Evolutionary conservation across 148 eudicot species (phyloP), one percentile per base, ranked within the genome.

Genomic region (Cornus suecica): DNA sequence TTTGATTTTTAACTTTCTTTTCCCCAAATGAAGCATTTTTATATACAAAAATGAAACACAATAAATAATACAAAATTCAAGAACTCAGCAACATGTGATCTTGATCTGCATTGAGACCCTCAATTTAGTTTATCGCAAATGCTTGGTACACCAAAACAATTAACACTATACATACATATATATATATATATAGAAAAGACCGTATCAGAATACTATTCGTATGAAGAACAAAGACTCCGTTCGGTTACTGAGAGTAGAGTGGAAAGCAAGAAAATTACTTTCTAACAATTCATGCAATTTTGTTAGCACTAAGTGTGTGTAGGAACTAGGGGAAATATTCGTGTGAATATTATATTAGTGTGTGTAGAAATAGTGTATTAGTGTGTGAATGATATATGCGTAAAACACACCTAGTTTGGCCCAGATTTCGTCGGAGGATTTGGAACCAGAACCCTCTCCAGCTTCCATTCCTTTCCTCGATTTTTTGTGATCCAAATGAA

Each of bases 401-500:
- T 52, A 9, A 34, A 37, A 66, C 8, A 10, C 78, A 87, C 90
- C 90, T 31, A 87, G 83, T 80, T 84, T 87, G 64, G 87, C 86
- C 90, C 90, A 87, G 54, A 83, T 78, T 77, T 87, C 86, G 60
- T 73, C 76, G 10, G 79, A 54, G 64, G 81, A 72, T 16, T 78
- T 82, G 26, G 83, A 80, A 61, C 83, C 77, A 71, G 90, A 87
- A 54, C 83, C 71, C 76, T 87, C 84, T 32, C 90, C 90, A 65
- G 72, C 78, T 76, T 84, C 86, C 90, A 84, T 87, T 54, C 37
- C 27, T 28, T 20, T 45, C 54, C 11, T 14, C 23, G 25, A 11
- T 26, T 52, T 56, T 52, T 28, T 1, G 4, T 2, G 42, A 0
- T 7, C n/a, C 27, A 24, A 4, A 42, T 6, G 9, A 41, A 23